A percentile compares a stretch with the other conserved stretches of the same genome.
Conservation (phyloP, 805 yeast genomes). For the Metschnikowia gelsemii region DNA sequence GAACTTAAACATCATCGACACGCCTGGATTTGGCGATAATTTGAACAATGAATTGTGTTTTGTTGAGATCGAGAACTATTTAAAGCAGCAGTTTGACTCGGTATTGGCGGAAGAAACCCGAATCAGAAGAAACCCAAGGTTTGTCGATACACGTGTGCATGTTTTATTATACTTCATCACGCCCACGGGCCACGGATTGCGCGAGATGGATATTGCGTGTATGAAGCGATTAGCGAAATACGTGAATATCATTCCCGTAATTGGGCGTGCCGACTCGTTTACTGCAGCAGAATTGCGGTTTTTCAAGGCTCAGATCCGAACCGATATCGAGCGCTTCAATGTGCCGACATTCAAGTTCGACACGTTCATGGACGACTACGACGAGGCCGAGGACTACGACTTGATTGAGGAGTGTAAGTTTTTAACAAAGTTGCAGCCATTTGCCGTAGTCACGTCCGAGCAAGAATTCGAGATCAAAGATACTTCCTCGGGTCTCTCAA, state of each 20-base stretch:
- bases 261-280: conserved; percentile 77
- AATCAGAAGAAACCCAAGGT: conserved; percentile 80
- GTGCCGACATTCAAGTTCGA: conserved; percentile 80
- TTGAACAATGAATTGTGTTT: conserved; percentile 53
- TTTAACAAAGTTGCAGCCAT: conserved; percentile 67
- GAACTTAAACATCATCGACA: conserved; percentile 58
- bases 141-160: conserved; percentile 76
- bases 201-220: conserved; percentile 71
- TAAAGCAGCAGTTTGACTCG: not conserved
- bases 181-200: conserved; percentile 76
- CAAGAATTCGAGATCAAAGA: conserved; percentile 47
- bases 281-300: conserved; percentile 61
- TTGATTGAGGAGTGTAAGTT: conserved; percentile 66
- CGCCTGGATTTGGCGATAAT: conserved; percentile 86
- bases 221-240: conserved; percentile 67
- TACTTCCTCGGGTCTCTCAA: conserved; percentile 42
- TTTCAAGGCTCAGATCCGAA: conserved; percentile 59
- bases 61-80: not conserved
- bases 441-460: conserved; percentile 69
- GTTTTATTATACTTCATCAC: conserved; percentile 75
- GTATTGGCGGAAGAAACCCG: conserved; percentile 73
- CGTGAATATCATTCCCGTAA: conserved; percentile 81
- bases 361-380: conserved; percentile 45
- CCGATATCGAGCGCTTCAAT: conserved; percentile 64
- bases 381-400: conserved; percentile 75